Base-by-base conservation (phyloP, 2,329 filamentous ascomycete genomes). In the Aspergillus eucalypticola region DNA sequence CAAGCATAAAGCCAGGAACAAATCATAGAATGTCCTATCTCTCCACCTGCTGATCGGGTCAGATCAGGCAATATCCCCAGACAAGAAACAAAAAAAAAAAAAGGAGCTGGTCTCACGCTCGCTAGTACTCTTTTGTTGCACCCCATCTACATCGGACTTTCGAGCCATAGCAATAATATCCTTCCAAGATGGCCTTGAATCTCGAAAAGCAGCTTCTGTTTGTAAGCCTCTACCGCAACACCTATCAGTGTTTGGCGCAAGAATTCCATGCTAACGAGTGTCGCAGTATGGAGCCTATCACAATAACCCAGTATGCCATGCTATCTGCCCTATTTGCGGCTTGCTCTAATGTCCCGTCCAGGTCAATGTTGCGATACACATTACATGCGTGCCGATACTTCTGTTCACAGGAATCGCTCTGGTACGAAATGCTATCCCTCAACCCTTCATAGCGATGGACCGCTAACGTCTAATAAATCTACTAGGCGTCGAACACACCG, bases 191-290 rank as follows among this genome's bases (percentile, higher is more conserved):
- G 78, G 71, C 77, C 39, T 75, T 88, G 64, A 86, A 88, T 69
- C 81, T 89, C 19, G 86, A 89, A 75, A 88, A 86, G 74, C 86
- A 88, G 75, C 78, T 88, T 63, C 81, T 84, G 66, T 88, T 88
- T 71, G 86, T 89, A 81, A 74, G 86, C 74, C 21, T 41, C 27
- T 56, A 72, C 61, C 54, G 49, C 58, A 61, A 41, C 58, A 53
- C 51, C 25, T 29, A 39, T 35, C 41, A 46, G 38, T 35, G 17
- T 32, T 35, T 41, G 23, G 13, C 23, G 25, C 54, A 48, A 17
- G 52, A 54, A 8, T 32, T 15, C 8, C 23, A 61, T 61, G 56
- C 62, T 67, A 62, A 67, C 50, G 56, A 29, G 29, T 8, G 65
- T 54, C 41, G 52, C 66, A 89, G 86, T 89, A 89, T 80, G 86